Evolutionary conservation across 202 grass and related monocot species (phyloP).

Genomic region (Carex sylvatica): DNA sequence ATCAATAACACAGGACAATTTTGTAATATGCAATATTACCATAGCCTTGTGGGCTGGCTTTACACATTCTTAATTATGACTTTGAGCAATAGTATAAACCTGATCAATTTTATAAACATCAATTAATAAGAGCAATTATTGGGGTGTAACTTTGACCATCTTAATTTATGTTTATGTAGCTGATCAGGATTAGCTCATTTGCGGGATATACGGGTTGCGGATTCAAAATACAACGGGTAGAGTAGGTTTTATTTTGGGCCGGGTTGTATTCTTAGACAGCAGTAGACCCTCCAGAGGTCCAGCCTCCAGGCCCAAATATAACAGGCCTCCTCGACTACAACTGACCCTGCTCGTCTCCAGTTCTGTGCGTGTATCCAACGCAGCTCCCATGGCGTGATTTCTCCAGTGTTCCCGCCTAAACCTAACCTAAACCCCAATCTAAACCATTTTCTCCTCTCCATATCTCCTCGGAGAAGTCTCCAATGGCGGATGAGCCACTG

Average conservation of each 20-base stretch:
- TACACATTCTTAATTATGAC: too few species aligned
- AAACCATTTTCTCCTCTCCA: background rate
- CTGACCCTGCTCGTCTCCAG: background rate
- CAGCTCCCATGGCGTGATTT: slow-evolving; percentile 20
- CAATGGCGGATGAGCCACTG: slow-evolving; percentile 38
- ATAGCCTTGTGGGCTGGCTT: too few species aligned
- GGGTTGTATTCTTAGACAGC: background rate
- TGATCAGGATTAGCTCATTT: too few species aligned
- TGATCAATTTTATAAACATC: too few species aligned
- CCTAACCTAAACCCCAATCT: slow-evolving; percentile 16
- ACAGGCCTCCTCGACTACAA: background rate
- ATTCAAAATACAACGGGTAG: too few species aligned
- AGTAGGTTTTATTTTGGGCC: background rate
- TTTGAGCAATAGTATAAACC: too few species aligned
- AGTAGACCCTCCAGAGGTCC: background rate
- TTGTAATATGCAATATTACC: too few species aligned
- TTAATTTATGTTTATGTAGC: too few species aligned
- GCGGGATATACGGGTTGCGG: too few species aligned
- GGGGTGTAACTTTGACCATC: too few species aligned
- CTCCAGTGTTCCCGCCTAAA: slow-evolving; percentile 33
- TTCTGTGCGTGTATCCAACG: background rate
- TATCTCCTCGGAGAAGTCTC: slow-evolving; percentile 1
- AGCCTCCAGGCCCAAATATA: background rate
- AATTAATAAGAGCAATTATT: too few species aligned
- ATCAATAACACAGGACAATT: too few species aligned